These are phyloP conservation scores for Blakeslea trispora DNA, from an alignment of 371 early-diverging fungal species.

Conservation along the genomic window DNA sequence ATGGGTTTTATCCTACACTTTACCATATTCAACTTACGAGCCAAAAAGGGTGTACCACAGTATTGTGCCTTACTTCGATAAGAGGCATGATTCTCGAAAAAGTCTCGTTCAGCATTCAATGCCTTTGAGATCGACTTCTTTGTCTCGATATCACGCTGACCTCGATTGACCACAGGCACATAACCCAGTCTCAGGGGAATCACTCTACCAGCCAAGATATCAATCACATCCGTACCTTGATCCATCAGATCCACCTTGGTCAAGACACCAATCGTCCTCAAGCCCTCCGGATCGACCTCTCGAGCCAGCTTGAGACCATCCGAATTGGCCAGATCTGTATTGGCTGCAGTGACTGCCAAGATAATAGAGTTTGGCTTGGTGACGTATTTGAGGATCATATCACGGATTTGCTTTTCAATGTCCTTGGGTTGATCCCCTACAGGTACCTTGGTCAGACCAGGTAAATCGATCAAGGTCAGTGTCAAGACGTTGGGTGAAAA, in stretches of 20 bases:
- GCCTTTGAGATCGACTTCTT: conserved; percentile 90
- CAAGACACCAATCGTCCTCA: conserved; percentile 98
- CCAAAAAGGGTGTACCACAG: conserved; percentile 98
- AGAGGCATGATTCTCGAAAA: conserved; percentile 93
- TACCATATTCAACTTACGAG: conserved; percentile 94
- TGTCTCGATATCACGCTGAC: conserved; percentile 93
- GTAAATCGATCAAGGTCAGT: conserved; percentile 97
- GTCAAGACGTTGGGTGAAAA: conserved; percentile 96
- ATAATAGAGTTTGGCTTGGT: conserved; percentile 96
- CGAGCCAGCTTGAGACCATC: conserved; percentile 97
- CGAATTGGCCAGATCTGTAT: conserved; percentile 98
- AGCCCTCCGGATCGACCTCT: conserved; percentile 97
- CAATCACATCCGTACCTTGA: conserved; percentile 98
- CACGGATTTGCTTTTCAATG: conserved; percentile 96
- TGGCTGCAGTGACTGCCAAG: conserved; percentile 97
- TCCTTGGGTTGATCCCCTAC: conserved; percentile 99
- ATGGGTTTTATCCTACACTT: too few species aligned
- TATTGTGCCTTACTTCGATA: conserved; percentile 96
- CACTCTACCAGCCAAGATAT: conserved; percentile 96
- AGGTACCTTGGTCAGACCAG: conserved; percentile 96
- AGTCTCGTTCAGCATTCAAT: conserved; percentile 86
- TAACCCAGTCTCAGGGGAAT: conserved; percentile 94
- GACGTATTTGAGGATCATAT: conserved; percentile 96
- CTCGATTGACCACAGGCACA: conserved; percentile 96
- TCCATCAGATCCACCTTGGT: conserved; percentile 99